Evolutionary conservation across 768 basidiomycete species (phyloP).

Genomic region (Russula compacta): DNA sequence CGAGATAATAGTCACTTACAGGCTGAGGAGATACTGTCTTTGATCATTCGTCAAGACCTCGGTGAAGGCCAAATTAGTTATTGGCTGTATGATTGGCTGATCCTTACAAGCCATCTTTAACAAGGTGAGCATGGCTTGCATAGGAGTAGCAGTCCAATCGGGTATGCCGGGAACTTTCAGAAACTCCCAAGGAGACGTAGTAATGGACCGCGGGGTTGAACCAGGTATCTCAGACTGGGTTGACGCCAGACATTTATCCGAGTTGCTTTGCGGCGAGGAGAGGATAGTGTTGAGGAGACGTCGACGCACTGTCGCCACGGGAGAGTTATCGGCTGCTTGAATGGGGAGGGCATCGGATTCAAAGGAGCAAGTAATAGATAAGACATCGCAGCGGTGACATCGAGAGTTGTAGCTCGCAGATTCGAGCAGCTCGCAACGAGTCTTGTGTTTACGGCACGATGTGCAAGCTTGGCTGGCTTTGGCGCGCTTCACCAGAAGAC

Average conservation of each 20-base stretch:
- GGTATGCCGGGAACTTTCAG: conserved; percentile 31
- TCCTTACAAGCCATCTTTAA: conserved; percentile 23
- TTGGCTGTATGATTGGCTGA: conserved; percentile 23
- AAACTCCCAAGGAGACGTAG: conserved; percentile 31
- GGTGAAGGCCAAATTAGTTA: conserved; percentile 12
- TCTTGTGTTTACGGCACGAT: conserved; percentile 40
- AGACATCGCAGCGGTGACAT: conserved; percentile 44
- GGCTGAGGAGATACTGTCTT: conserved; percentile 7
- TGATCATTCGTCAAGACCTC: conserved; percentile 14
- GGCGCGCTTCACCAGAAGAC: conserved; percentile 10
- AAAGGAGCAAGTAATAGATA: conserved; percentile 39
- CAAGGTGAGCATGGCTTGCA: conserved; percentile 38
- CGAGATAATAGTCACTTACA: conserved; percentile 5
- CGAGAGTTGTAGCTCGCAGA: conserved; percentile 26
- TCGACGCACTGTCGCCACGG: background rate
- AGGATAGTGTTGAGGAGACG: background rate
- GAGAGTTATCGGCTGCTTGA: conserved; percentile 20
- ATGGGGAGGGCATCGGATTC: conserved; percentile 28
- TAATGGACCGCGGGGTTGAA: conserved; percentile 7
- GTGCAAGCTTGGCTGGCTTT: conserved; percentile 30
- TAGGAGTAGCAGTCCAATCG: conserved; percentile 38
- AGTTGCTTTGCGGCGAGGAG: background rate
- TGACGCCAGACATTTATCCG: conserved; percentile 6
- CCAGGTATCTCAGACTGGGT: conserved; percentile 1
- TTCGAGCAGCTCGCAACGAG: conserved; percentile 43